Base-by-base conservation (phyloP, 2,329 filamentous ascomycete genomes). In the Rhynchosporium agropyri region DNA sequence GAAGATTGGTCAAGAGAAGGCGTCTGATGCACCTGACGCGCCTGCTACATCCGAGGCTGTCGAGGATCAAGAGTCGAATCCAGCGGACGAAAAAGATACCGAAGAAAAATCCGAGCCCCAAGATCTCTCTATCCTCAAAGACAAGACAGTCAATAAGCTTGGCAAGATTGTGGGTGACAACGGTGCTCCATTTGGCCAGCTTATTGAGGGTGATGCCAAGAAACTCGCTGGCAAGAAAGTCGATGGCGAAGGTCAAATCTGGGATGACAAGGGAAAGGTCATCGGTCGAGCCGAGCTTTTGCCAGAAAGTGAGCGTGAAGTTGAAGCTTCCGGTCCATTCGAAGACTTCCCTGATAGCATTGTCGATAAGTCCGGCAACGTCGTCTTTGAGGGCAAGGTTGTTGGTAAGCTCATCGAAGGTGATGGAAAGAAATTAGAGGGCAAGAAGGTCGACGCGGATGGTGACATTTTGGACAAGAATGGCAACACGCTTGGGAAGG, bases 391-490 rank as follows among this genome's bases (percentile, higher is more conserved):
- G 8, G 83, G 79, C 12, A 78, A 81, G 55, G 79, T 84, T 60
- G 71, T 80, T 45, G 88, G 88, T 43, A 83, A 83, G 58, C 76
- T 90, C 3, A 75, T 85, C 3, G 83, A 89, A 63, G 88, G 88
- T 8, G 87, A 90, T 56, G 71, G 80, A 3, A 86, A 87, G 76
- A 81, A 81, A 60, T 79, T 90, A 36, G 81, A 85, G 63, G 88
- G 88, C 38, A 88, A 87, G 74, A 76, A 80, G 42, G 90, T 95
- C 13, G 91, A 95, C 63, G 89, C 91, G 66, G 91, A 95, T 66
- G 91, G 91, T 45, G 91, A 95, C 62, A 86, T 96, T 42, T 81
- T 90, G 60, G 91, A 95, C 79, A 88, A 87, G 75, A 91, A 91
- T 72, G 84, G 84, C 31, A 87, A 87, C 64, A 73, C 77, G 2